Evolutionary conservation across 2,329 filamentous ascomycete species (phyloP).

Genomic region (Aspergillus ochraceoroseus): DNA sequence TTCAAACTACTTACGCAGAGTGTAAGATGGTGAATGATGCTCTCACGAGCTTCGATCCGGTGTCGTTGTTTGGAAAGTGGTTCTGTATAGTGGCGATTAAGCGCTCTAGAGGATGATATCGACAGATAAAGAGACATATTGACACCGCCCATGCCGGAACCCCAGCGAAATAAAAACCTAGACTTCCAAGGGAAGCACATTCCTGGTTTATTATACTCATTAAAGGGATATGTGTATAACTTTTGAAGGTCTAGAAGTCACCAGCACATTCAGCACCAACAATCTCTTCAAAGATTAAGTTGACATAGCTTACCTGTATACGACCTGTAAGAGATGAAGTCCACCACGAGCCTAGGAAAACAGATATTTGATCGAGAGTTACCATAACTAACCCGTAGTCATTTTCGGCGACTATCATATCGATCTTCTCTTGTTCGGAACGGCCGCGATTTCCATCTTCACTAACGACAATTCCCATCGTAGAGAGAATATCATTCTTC

Average conservation of each 20-base stretch:
- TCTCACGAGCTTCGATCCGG: constrained; percentile 25
- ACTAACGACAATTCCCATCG: constrained; percentile 47
- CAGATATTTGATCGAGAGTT: constrained; percentile 40
- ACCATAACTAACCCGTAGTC: constrained; percentile 42
- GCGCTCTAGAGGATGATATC: constrained; percentile 38
- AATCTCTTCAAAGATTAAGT: neutral
- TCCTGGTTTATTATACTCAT: constrained; percentile 38
- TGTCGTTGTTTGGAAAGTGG: constrained; percentile 25
- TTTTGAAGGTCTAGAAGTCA: constrained; percentile 35
- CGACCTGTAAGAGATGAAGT: constrained; percentile 36
- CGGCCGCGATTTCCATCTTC: constrained; percentile 37
- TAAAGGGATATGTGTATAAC: constrained; percentile 37
- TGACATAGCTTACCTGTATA: constrained; percentile 37
- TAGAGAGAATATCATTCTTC: constrained; percentile 49
- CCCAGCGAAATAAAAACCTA: constrained; percentile 41
- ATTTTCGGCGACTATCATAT: constrained; percentile 40
- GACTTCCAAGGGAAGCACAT: constrained; percentile 29
- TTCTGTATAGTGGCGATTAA: constrained; percentile 30
- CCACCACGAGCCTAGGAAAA: constrained; percentile 44
- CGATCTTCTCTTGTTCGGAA: constrained; percentile 38
- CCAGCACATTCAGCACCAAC: neutral
- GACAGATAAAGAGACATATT: constrained; percentile 36
- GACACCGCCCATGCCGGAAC: constrained; percentile 40
- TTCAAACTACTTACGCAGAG: constrained; percentile 26
- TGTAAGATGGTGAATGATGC: constrained; percentile 28